Percentiles rank a stretch among this genome's conserved stretches.
Evolutionary conservation across 805 yeast genomes (phyloP).

Genomic region (Saccharomycopsis sp.): DNA sequence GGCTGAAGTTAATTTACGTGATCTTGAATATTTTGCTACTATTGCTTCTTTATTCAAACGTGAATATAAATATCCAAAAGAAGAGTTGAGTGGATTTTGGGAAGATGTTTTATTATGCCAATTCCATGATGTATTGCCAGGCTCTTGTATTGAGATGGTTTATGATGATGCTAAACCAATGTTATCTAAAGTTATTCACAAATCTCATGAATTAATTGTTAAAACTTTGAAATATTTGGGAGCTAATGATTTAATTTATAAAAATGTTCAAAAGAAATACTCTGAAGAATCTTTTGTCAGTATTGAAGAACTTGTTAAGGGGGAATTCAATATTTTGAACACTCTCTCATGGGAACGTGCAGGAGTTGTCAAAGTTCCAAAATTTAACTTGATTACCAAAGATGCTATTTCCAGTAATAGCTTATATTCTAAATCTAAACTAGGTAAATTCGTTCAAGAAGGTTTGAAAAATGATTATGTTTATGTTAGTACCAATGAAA

Average conservation of each 20-base stretch:
- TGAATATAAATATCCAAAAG: constrained; percentile 60
- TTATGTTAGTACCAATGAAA: constrained; percentile 5
- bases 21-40: constrained; percentile 76
- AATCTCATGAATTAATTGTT: constrained; percentile 41
- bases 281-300: neutral
- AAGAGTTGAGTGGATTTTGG: constrained; percentile 67
- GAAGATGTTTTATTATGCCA: constrained; percentile 83
- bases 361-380: constrained; percentile 33
- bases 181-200: constrained; percentile 45
- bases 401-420: neutral
- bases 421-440: constrained; percentile 2
- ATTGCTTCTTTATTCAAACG: constrained; percentile 45
- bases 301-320: constrained; percentile 6
- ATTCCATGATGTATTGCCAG: constrained; percentile 97
- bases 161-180: constrained; percentile 84
- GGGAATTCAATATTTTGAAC: constrained; percentile 29
- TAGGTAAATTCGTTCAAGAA: constrained; percentile 16
- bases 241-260: constrained; percentile 11
- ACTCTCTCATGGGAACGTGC: constrained; percentile 58
- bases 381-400: constrained; percentile 5
- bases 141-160: constrained; percentile 90
- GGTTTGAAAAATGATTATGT: constrained; percentile 21
- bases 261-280: neutral
- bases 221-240: constrained; percentile 39
- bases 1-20: constrained; percentile 69